Conservation (phyloP, 352 stramenopile species). For the Globisporangium nagaii region DNA sequence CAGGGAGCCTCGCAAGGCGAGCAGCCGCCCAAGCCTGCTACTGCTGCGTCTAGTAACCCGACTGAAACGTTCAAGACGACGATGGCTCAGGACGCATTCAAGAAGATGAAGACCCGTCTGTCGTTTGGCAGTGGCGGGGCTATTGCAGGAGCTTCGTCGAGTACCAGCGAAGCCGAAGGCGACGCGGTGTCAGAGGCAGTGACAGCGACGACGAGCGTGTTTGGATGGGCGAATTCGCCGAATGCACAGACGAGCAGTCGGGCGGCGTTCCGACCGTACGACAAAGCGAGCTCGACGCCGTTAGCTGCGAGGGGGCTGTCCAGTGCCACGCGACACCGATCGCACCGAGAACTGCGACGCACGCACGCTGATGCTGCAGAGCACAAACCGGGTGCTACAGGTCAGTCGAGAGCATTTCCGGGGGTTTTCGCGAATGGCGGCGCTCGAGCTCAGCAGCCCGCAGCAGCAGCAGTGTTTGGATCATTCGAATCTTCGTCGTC, state of each 20-base stretch:
- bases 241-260: neutral
- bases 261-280: constrained; percentile 4
- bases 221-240: neutral
- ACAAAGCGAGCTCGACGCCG: constrained; percentile 1
- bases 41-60: too few relatives aligned
- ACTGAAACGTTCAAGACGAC: constrained; percentile 7
- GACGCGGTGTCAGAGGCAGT: neutral
- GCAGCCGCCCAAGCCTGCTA: neutral
- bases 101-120: constrained; percentile 9
- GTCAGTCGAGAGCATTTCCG: neutral
- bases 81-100: constrained; percentile 13
- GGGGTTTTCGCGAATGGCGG: neutral
- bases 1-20: neutral
- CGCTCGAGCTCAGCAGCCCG: neutral
- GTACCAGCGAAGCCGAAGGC: neutral
- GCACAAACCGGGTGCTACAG: neutral
- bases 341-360: neutral
- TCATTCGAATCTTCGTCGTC: neutral
- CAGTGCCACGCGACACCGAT: neutral
- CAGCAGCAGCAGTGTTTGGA: neutral
- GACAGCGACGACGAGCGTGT: constrained; percentile 5
- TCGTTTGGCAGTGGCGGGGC: neutral
- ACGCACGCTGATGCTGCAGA: neutral
- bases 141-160: too few relatives aligned
- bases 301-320: neutral